phyloP scores from a whole-genome alignment of 164 flowering plant species.

The Tinospora cordifolia region DNA sequence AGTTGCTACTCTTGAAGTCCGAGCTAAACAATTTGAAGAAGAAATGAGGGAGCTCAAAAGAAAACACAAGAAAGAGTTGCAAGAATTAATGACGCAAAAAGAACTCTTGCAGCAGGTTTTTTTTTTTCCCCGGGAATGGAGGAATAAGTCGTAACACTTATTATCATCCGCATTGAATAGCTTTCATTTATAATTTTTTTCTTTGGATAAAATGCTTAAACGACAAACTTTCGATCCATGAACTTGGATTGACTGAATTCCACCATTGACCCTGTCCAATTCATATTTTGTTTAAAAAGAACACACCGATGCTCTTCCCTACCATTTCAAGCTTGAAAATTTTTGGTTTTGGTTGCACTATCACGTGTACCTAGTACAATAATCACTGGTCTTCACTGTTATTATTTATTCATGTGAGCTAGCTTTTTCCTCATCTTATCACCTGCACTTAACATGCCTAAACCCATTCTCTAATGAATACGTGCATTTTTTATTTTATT shows the following conservation, averaged over 20 bases:
- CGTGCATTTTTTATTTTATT: neutral
- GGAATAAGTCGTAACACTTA: neutral
- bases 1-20: conserved; percentile 87
- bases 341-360: neutral
- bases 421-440: neutral
- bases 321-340: too few relatives aligned
- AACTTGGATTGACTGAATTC: neutral
- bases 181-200: too few relatives aligned
- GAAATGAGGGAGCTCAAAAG: conserved; percentile 66
- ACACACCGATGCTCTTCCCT: too few relatives aligned
- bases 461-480: neutral
- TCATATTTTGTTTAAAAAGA: too few relatives aligned
- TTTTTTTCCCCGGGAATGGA: conserved; percentile 2
- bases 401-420: neutral
- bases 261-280: neutral
- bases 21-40: conserved; percentile 78
- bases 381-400: neutral
- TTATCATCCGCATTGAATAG: neutral
- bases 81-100: conserved; percentile 50
- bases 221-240: too few relatives aligned
- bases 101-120: conserved; percentile 77
- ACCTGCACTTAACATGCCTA: neutral
- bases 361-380: neutral
- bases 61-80: conserved; percentile 81
- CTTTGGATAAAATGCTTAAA: too few relatives aligned